A percentile compares a stretch with the other conserved stretches of the same genome.
phyloP scores from a whole-genome alignment of 2,329 filamentous ascomycete genomes.

The Alternaria infectoria region DNA sequence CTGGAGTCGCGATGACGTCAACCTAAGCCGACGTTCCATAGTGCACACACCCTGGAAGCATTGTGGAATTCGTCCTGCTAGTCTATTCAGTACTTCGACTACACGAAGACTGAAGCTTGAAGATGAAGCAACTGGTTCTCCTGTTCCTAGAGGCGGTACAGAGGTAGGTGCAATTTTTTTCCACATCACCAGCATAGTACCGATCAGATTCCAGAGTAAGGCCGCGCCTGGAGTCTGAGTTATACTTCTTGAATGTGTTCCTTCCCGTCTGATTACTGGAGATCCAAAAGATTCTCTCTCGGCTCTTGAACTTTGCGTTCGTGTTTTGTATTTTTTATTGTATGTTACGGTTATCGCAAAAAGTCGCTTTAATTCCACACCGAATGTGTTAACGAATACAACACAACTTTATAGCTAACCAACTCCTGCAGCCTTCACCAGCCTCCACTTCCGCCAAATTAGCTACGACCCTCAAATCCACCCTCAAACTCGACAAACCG shows the following conservation, averaged over 20 bases:
- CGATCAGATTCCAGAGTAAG: no score
- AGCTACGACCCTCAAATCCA: constrained; percentile 37
- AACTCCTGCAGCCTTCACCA: not conserved
- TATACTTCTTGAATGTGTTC: no score
- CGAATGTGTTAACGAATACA: no score
- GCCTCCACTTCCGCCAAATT: constrained; percentile 28
- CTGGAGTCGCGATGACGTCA: constrained; percentile 20
- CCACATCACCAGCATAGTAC: not conserved
- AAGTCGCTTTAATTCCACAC: no score
- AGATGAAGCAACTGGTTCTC: constrained; percentile 11
- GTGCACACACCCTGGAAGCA: constrained; percentile 1
- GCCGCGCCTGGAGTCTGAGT: no score
- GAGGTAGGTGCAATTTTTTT: constrained; percentile 20
- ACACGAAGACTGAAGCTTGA: constrained; percentile 12
- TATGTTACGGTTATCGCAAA: no score
- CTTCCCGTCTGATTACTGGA: no score
- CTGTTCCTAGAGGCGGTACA: constrained; percentile 1
- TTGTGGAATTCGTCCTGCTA: constrained; percentile 1
- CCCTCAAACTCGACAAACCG: constrained; percentile 36
- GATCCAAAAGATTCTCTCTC: no score
- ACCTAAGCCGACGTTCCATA: constrained; percentile 1
- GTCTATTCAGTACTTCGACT: constrained; percentile 29
- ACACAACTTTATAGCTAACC: constrained; percentile 7
- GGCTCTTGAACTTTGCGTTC: no score
- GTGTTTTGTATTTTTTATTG: no score